Percentiles rank a stretch among this genome's conserved stretches.
phyloP scores from a whole-genome alignment of 495 filamentous ascomycete species.

The Penicillium tannophilum region DNA sequence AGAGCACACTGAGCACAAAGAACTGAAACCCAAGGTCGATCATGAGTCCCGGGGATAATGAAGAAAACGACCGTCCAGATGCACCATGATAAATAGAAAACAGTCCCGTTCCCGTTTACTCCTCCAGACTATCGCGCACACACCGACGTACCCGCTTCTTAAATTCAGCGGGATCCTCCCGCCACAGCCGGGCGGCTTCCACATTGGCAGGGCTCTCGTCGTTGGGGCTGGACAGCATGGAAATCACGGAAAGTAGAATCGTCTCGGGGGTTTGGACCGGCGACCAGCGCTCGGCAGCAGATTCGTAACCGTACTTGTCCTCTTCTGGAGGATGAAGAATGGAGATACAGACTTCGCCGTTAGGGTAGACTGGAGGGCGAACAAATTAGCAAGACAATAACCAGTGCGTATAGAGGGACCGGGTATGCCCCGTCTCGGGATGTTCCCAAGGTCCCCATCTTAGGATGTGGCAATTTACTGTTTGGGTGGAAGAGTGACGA shows the following conservation, averaged over 20 bases:
- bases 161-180: constrained; percentile 82
- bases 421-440: not conserved
- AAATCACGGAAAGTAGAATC: constrained; percentile 89
- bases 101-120: constrained; percentile 33
- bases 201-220: constrained; percentile 95
- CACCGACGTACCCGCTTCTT: constrained; percentile 73
- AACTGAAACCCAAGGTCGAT: not conserved
- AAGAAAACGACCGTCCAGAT: constrained; percentile 22
- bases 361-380: constrained; percentile 65
- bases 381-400: not conserved
- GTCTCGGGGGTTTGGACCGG: constrained; percentile 98
- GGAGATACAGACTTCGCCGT: constrained; percentile 92
- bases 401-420: not conserved
- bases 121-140: constrained; percentile 83
- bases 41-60: constrained; percentile 4
- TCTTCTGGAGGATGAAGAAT: constrained; percentile 97
- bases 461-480: constrained; percentile 46
- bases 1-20: constrained; percentile 16
- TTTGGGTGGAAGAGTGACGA: constrained; percentile 93
- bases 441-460: not conserved
- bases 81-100: constrained; percentile 16
- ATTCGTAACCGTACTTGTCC: constrained; percentile 94
- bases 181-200: constrained; percentile 84
- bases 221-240: constrained; percentile 89
- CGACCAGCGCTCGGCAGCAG: constrained; percentile 88